Conservation (phyloP, 805 yeast species). For the Kodamaea sagamina region DNA sequence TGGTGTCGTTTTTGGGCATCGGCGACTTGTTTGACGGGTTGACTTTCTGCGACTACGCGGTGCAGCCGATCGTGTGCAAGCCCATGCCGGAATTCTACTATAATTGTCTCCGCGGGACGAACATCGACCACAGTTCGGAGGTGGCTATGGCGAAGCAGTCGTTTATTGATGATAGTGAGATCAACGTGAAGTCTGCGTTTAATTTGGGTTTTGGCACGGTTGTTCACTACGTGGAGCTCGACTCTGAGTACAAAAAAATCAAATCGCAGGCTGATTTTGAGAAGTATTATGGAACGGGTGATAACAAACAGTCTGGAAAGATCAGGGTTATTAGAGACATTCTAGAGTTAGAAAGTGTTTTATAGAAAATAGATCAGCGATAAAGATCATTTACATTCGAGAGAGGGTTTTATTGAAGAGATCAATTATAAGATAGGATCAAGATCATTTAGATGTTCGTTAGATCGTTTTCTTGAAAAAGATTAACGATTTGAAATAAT, state of each 20-base stretch:
- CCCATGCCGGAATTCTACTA: slow-evolving; percentile 77
- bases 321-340: slow-evolving; percentile 59
- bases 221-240: slow-evolving; percentile 74
- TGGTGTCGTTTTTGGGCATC: slow-evolving; percentile 73
- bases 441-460: too few species aligned
- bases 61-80: slow-evolving; percentile 75
- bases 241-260: slow-evolving; percentile 48
- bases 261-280: slow-evolving; percentile 28
- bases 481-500: too few species aligned
- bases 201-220: slow-evolving; percentile 71
- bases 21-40: slow-evolving; percentile 95
- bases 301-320: slow-evolving; percentile 28
- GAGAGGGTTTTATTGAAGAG: too few species aligned
- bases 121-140: slow-evolving; percentile 39
- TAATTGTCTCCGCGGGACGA: slow-evolving; percentile 65
- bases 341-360: slow-evolving; percentile 43
- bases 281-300: slow-evolving; percentile 38
- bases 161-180: slow-evolving; percentile 85
- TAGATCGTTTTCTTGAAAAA: too few species aligned
- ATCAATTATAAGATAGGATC: too few species aligned
- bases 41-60: slow-evolving; percentile 84
- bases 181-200: slow-evolving; percentile 74
- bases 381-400: too few species aligned
- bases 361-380: not conserved
- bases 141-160: slow-evolving; percentile 51